Evolutionary conservation across 768 basidiomycete species (phyloP), one percentile per base, ranked within the genome.

Genomic region (button mushroom (Agaricus bisporus)): DNA sequence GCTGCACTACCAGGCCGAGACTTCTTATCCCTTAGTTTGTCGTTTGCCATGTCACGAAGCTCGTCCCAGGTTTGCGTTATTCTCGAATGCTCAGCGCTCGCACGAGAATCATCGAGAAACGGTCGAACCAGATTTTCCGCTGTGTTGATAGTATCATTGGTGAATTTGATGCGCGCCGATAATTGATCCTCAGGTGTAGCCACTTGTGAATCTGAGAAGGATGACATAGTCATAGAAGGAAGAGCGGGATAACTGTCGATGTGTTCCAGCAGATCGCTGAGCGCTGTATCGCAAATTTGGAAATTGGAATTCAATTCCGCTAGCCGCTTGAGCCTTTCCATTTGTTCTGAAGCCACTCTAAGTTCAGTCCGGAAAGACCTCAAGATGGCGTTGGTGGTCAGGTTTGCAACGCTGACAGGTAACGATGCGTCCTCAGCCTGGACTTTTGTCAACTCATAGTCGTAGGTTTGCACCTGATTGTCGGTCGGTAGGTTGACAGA

Each of bases 221-320:
- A 82, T 4, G 80, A 73, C 29, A 84, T 63, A 2, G 76, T 67
- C 4, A 77, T 73, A 25, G 72, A 64, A 4, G 84, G 85, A 29
- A 72, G 64, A 2, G 80, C 76, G 8, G 91, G 91, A 62, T 83
- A 92, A 60, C 86, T 90, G 64, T 95, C 91, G 50, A 92, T 75
- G 61, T 92, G 88, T 61, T 92, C 88, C 43, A 95, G 71, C 4
- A 94, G 73, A 65, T 93, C 89, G 60, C 91, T 94, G 41, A 93
- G 73, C 18, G 83, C 80, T n/a, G 74, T 70, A 63, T 95, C 91
- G 59, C 88, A 91, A 17, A 64, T 63, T 25, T 73, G 73, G 8
- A 86, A 65, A 35, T 71, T 62, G 18, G 73, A 67, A 5, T 73
- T 67, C 45, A 92, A 69, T n/a, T 72, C 68, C 9, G 76, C 79